These are phyloP conservation scores for Calocybe cyanea DNA, from an alignment of 768 basidiomycete genomes.

Conservation along the genomic window DNA sequence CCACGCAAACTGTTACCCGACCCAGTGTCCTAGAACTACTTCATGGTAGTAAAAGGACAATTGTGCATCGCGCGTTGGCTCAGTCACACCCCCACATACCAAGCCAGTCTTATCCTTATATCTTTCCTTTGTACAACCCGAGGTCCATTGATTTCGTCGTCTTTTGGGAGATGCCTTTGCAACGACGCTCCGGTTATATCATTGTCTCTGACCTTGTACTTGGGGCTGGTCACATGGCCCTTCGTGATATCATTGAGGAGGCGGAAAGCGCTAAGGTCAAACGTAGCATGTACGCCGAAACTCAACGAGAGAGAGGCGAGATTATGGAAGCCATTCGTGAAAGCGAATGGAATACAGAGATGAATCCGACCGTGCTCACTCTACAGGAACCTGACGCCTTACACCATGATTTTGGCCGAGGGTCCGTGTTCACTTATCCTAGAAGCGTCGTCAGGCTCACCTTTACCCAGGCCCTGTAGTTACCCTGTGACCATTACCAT, in stretches of 20 bases:
- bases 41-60: slow-evolving; percentile 45
- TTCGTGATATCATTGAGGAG: slow-evolving; percentile 57
- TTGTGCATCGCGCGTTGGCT: slow-evolving; percentile 30
- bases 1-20: slow-evolving; percentile 19
- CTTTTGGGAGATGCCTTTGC: slow-evolving; percentile 69
- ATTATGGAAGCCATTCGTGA: slow-evolving; percentile 62
- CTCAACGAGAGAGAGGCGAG: slow-evolving; percentile 64
- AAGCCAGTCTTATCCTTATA: slow-evolving; percentile 37
- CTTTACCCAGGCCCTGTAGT: slow-evolving; percentile 45
- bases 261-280: slow-evolving; percentile 63
- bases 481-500: slow-evolving; percentile 53
- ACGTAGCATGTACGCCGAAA: slow-evolving; percentile 91
- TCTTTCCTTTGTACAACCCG: slow-evolving; percentile 84
- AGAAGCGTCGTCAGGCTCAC: not conserved
- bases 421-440: slow-evolving; percentile 44
- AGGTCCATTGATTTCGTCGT: slow-evolving; percentile 67
- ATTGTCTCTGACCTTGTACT: slow-evolving; percentile 55
- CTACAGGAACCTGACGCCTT: slow-evolving; percentile 40
- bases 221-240: slow-evolving; percentile 65
- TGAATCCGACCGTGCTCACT: slow-evolving; percentile 62
- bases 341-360: slow-evolving; percentile 77
- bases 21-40: slow-evolving; percentile 43
- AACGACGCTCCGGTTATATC: slow-evolving; percentile 58
- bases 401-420: slow-evolving; percentile 62
- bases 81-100: slow-evolving; percentile 58